phyloP scores from a whole-genome alignment of 2,329 filamentous ascomycete genomes.

The Sporothrix variecibatus region DNA sequence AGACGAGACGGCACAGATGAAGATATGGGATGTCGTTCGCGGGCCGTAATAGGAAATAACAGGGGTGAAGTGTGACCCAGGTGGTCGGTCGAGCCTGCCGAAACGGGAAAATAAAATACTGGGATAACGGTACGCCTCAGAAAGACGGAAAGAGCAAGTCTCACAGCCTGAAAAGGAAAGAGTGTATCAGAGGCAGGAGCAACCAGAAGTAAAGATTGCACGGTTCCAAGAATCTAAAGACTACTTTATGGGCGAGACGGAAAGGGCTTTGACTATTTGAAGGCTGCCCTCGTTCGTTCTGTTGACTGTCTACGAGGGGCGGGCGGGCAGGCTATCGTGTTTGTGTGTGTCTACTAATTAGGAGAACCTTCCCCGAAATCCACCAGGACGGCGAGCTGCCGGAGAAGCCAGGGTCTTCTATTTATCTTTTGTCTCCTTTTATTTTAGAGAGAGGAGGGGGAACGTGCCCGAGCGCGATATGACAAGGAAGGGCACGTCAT shows the following conservation, averaged over 20 bases:
- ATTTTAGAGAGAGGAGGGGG: background rate
- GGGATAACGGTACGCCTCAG: background rate
- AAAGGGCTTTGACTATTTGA: constrained; percentile 14
- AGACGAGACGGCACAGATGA: background rate
- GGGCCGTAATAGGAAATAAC: constrained; percentile 1
- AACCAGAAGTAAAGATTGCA: background rate
- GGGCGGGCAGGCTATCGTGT: background rate
- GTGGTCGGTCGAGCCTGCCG: background rate
- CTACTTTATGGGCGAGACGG: background rate
- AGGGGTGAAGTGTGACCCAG: background rate
- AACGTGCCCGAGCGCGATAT: background rate
- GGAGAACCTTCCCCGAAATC: background rate
- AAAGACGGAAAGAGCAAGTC: background rate
- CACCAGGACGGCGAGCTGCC: constrained; percentile 27
- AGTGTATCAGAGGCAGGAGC: background rate
- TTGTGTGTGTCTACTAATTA: background rate
- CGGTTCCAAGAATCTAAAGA: background rate
- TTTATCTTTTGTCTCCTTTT: background rate
- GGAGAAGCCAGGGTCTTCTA: background rate
- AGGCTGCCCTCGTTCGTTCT: background rate
- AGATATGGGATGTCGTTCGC: background rate
- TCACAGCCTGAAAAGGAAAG: constrained; percentile 2
- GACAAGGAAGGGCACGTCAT: constrained; percentile 7
- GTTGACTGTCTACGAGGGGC: background rate
- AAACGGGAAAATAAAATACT: background rate